Base-by-base conservation (phyloP, 2,329 filamentous ascomycete species). In the Aspergillus tubingensis region DNA sequence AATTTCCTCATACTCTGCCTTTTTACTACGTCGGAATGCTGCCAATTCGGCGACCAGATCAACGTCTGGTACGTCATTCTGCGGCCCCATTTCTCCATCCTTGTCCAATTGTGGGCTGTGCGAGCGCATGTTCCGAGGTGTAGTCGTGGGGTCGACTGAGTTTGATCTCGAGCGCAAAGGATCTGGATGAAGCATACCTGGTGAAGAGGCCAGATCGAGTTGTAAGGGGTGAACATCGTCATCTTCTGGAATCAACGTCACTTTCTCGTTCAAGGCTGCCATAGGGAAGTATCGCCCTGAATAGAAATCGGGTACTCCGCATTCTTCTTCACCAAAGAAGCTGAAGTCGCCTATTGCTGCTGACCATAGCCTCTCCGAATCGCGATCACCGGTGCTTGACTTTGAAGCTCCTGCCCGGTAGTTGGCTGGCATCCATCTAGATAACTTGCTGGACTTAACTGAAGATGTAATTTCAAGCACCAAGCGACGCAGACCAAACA, bases 271-370 rank as follows among this genome's bases (percentile, higher is more conserved):
- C 25, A 76, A 62, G 5, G 66, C 67, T 2, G 77, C 74, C 60
- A 81, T 77, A 1, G 81, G 80, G 51, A 81, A 74, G 54, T 76
- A 76, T 56, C 77, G 77, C 2, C 76, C 76, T 5, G 76, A 74
- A 32, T 82, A 80, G 55, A 75, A 71, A 23, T 76, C 75, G 13
- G 81, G 81, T 13, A 83, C 75, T 10, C 81, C 75, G 61, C 83
- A 84, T 66, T 86, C 85, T 50, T 83, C 83, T 41, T 85, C 83
- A 1, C 78, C 81, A 60, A 88, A 88, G 72, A 86, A 86, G 27
- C 83, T 85, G 63, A 88, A 88, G 67, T 88, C 86, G 54, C 83
- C 78, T 58, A 80, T 77, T 3, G 85, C 84, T 8, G 85, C 85
- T 53, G 81, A 78, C 85, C 85, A 87, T 10, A 88, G 78, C 3